A percentile compares a stretch with the other conserved stretches of the same genome.
These are phyloP conservation scores for Talaromyces wortmannii DNA, from an alignment of 495 filamentous ascomycete species.

Conservation along the genomic window DNA sequence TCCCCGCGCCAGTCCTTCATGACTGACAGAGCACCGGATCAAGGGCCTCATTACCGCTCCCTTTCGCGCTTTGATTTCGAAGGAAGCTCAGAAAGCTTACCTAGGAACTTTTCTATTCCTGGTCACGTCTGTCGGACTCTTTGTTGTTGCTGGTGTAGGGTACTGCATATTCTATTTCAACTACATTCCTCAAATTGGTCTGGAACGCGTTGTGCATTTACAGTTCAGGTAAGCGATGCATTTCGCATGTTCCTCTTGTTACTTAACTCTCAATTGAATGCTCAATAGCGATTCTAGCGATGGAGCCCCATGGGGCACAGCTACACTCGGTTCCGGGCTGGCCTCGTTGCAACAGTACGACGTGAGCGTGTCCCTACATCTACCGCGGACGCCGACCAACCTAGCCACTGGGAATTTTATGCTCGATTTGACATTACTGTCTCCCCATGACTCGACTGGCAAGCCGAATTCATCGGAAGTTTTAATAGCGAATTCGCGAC, in stretches of 20 bases:
- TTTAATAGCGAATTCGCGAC: conserved; percentile 38
- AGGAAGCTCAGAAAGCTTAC: conserved; percentile 62
- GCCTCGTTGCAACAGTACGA: conserved; percentile 49
- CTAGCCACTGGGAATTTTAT: conserved; percentile 81
- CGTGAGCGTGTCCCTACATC: conserved; percentile 64
- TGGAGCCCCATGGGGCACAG: conserved; percentile 35
- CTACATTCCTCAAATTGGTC: conserved; percentile 68
- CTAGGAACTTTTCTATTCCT: conserved; percentile 61
- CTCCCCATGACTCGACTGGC: conserved; percentile 20
- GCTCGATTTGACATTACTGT: conserved; percentile 66
- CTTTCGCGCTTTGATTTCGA: conserved; percentile 50
- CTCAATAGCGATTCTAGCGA: conserved; percentile 17
- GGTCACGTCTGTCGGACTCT: conserved; percentile 47
- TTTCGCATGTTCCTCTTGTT: background rate
- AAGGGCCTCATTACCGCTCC: conserved; percentile 24
- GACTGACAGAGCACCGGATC: conserved; percentile 2
- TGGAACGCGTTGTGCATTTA: conserved; percentile 63
- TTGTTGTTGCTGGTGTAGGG: conserved; percentile 55
- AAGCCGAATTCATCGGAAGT: conserved; percentile 16
- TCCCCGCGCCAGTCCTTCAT: background rate
- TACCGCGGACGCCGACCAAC: conserved; percentile 54
- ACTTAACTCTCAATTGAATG: background rate
- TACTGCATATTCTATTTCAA: conserved; percentile 76
- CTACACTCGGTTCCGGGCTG: conserved; percentile 29
- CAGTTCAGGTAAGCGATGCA: conserved; percentile 64